Percentiles rank a stretch among this genome's conserved stretches.
phyloP scores from a whole-genome alignment of 208 protist genomes.

The Borovskyia barvae region DNA sequence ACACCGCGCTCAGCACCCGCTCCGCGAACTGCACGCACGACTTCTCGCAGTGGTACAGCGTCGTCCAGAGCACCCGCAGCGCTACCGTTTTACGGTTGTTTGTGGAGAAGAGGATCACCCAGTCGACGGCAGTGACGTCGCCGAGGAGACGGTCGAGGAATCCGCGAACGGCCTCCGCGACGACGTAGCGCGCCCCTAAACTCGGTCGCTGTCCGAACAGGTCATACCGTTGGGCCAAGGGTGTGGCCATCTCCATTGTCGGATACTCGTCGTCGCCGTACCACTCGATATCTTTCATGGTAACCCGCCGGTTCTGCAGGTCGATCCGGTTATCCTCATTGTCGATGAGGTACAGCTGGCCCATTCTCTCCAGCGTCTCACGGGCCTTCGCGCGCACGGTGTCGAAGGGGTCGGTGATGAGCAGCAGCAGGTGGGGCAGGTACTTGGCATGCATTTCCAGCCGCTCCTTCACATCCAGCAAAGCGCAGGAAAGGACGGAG shows the following conservation, averaged over 20 bases:
- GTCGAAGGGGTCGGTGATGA: slow-evolving; percentile 71
- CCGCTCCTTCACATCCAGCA: slow-evolving; percentile 82
- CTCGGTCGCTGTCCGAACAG: slow-evolving; percentile 58
- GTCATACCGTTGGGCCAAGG: slow-evolving; percentile 12
- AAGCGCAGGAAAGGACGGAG: slow-evolving; percentile 46
- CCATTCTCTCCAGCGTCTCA: slow-evolving; percentile 53
- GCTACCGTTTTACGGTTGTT: slow-evolving; percentile 84
- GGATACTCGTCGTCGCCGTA: slow-evolving; percentile 91
- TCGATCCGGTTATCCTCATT: slow-evolving; percentile 90
- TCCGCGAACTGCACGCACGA: slow-evolving; percentile 84
- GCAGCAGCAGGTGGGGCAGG: slow-evolving; percentile 76
- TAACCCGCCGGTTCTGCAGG: slow-evolving; percentile 69
- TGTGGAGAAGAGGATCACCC: slow-evolving; percentile 85
- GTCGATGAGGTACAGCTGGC: slow-evolving; percentile 79
- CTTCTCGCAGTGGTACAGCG: slow-evolving; percentile 76
- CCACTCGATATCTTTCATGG: slow-evolving; percentile 92
- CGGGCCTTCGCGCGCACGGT: slow-evolving; percentile 45
- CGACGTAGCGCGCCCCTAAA: slow-evolving; percentile 76
- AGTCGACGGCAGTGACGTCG: slow-evolving; percentile 83
- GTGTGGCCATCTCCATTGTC: slow-evolving; percentile 38
- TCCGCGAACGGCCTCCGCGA: slow-evolving; percentile 63
- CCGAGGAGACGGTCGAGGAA: slow-evolving; percentile 68
- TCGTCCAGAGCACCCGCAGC: slow-evolving; percentile 75
- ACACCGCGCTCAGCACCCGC: slow-evolving; percentile 74
- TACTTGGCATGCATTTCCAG: slow-evolving; percentile 77